Percentiles rank a stretch among this genome's conserved stretches.
Conservation (phyloP, 306 rosid species). For the Bauhinia variegata region DNA sequence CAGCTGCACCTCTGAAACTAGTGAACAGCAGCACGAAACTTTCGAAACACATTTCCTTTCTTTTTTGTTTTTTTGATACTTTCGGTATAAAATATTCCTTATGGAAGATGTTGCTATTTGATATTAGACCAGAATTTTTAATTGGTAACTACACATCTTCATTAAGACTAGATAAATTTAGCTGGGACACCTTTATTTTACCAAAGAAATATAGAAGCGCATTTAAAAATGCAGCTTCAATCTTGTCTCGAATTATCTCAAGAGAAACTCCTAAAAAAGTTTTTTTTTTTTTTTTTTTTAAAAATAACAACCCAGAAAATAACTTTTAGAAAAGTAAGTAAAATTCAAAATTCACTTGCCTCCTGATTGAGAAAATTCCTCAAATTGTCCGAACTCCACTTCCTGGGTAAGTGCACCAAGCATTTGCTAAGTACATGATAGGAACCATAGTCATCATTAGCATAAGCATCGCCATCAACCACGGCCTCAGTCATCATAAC, state of each 20-base stretch:
- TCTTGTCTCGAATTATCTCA: background rate
- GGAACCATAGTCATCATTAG: conserved; percentile 17
- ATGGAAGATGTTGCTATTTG: background rate
- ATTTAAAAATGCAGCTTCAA: background rate
- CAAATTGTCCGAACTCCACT: conserved; percentile 71
- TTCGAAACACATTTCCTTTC: background rate
- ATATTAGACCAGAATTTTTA: background rate
- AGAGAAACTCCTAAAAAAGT: background rate
- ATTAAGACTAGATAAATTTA: background rate
- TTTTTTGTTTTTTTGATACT: background rate
- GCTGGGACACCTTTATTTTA: background rate
- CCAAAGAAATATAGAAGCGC: background rate
- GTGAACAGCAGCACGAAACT: background rate
- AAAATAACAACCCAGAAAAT: conserved; percentile 22
- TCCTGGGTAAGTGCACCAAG: conserved; percentile 78
- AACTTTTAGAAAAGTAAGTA: background rate
- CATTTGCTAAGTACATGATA: conserved; percentile 62
- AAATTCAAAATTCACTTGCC: conserved; percentile 42
- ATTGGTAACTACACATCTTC: background rate
- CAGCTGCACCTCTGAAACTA: no score
- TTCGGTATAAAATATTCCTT: background rate
- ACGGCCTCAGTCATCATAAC: conserved; percentile 81
- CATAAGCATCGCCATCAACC: conserved; percentile 48
- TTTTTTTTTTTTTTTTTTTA: no score
- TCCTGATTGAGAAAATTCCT: conserved; percentile 57